Evolutionary conservation across 1,284 basidiomycete genomes (phyloP).

Genomic region (Mycena sp.): DNA sequence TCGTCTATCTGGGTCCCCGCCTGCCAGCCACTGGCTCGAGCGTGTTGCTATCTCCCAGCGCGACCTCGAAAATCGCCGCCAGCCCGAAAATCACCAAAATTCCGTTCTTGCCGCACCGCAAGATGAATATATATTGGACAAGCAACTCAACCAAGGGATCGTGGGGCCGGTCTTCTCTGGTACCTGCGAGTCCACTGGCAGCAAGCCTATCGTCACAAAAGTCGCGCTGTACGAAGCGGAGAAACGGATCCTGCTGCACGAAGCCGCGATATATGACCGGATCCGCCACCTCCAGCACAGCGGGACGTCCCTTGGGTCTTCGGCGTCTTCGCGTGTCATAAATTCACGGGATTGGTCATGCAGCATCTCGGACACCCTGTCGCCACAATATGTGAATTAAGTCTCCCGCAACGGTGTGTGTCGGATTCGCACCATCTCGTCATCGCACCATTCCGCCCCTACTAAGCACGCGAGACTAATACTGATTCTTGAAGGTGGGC

Average conservation of each 20-base stretch:
- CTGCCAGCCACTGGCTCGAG: conserved; percentile 7
- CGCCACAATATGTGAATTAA: not conserved
- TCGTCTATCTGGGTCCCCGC: not conserved
- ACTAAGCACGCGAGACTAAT: not conserved
- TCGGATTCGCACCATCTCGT: no score
- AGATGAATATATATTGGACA: not conserved
- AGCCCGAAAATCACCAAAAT: no score
- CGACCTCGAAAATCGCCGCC: not conserved
- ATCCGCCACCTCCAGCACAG: not conserved
- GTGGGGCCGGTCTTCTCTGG: conserved; percentile 17
- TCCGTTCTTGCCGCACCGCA: not conserved
- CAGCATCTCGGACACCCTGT: not conserved
- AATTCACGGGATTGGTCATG: conserved; percentile 8
- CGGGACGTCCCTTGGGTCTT: conserved; percentile 7
- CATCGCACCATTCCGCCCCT: not conserved
- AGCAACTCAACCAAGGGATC: conserved; percentile 17
- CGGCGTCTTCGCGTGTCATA: not conserved
- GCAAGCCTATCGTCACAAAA: conserved; percentile 8
- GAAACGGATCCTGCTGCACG: conserved; percentile 6
- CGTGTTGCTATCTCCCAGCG: not conserved
- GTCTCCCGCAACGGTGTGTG: conserved; percentile 6
- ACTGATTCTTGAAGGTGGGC: not conserved
- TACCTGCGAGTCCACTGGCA: not conserved
- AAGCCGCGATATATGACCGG: conserved; percentile 14
- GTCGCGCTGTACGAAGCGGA: conserved; percentile 15